phyloP scores from a whole-genome alignment of 768 basidiomycete species.

The Russula compacta region DNA sequence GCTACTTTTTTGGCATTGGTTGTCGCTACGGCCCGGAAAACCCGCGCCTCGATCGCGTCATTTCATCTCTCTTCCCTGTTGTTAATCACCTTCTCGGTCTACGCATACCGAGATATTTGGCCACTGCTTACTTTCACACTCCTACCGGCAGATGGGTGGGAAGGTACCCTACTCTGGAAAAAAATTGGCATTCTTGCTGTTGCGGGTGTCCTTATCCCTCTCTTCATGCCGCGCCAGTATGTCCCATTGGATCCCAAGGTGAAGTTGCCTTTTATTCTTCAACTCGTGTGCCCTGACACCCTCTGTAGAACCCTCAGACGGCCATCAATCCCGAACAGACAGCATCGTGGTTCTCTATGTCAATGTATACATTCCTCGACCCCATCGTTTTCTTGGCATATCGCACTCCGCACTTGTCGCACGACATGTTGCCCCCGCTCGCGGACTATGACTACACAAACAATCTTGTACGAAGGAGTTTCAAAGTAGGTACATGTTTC shows the following conservation, averaged over 20 bases:
- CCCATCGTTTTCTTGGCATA: slow-evolving; percentile 37
- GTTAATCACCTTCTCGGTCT: slow-evolving; percentile 39
- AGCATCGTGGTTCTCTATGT: slow-evolving; percentile 25
- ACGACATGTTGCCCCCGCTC: slow-evolving; percentile 37
- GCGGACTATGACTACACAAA: slow-evolving; percentile 38
- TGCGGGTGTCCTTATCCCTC: slow-evolving; percentile 41
- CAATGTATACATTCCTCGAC: slow-evolving; percentile 48
- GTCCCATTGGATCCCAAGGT: slow-evolving; percentile 48
- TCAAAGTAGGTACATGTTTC: slow-evolving; percentile 23
- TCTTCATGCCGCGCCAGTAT: slow-evolving; percentile 48
- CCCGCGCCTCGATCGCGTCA: slow-evolving; percentile 21
- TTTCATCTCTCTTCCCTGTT: slow-evolving; percentile 43
- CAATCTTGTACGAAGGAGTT: slow-evolving; percentile 28
- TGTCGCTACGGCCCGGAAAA: slow-evolving; percentile 10
- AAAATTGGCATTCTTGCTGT: slow-evolving; percentile 40
- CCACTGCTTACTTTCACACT: slow-evolving; percentile 49
- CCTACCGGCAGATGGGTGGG: slow-evolving; percentile 38
- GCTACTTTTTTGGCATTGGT: slow-evolving; percentile 20
- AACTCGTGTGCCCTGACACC: not conserved
- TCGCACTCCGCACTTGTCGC: slow-evolving; percentile 36
- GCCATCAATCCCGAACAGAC: slow-evolving; percentile 27
- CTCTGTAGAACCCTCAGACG: slow-evolving; percentile 21
- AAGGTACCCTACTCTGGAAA: slow-evolving; percentile 45
- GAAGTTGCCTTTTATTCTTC: not conserved
- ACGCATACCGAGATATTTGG: slow-evolving; percentile 49